Percentiles rank a stretch among this genome's conserved stretches.
Evolutionary conservation across 2,329 filamentous ascomycete genomes (phyloP).

Genomic region (Plenodomus tracheiphilus): DNA sequence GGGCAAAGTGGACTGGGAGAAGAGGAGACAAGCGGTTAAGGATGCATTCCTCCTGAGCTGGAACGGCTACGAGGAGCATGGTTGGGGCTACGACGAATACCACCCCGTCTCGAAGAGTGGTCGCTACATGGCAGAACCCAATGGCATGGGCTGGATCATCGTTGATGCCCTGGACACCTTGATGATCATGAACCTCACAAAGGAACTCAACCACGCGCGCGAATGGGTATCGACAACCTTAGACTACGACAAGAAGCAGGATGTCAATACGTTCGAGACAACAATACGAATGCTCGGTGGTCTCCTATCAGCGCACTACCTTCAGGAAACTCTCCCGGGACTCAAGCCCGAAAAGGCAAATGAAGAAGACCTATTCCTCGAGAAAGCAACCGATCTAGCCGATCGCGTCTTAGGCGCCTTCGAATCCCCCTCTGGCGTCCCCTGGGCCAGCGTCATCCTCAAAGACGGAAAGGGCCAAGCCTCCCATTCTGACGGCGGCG

Average conservation of each 20-base stretch:
- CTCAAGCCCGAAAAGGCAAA: conserved; percentile 73
- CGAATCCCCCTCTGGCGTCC: conserved; percentile 82
- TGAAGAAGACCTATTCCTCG: conserved; percentile 90
- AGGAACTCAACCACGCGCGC: conserved; percentile 78
- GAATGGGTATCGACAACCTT: conserved; percentile 84
- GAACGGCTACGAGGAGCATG: conserved; percentile 89
- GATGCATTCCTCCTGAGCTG: conserved; percentile 91
- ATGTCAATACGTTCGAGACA: conserved; percentile 97
- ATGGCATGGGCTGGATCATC: conserved; percentile 97
- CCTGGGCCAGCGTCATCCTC: conserved; percentile 88
- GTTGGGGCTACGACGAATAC: conserved; percentile 92
- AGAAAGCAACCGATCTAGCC: conserved; percentile 92
- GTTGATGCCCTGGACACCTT: conserved; percentile 94
- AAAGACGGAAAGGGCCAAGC: conserved; percentile 74
- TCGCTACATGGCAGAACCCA: conserved; percentile 75
- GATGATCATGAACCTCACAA: conserved; percentile 97
- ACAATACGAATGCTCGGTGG: conserved; percentile 97
- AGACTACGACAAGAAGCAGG: conserved; percentile 87
- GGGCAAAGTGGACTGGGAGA: conserved; percentile 68
- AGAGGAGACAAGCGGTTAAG: conserved; percentile 77
- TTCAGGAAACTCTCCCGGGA: conserved; percentile 81
- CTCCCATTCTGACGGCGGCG: conserved; percentile 82
- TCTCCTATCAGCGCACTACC: conserved; percentile 87
- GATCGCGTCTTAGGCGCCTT: conserved; percentile 87
- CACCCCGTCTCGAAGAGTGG: conserved; percentile 79